Conservation (phyloP, 495 filamentous ascomycete species). For the Paragyromitra xinjiangensis region DNA sequence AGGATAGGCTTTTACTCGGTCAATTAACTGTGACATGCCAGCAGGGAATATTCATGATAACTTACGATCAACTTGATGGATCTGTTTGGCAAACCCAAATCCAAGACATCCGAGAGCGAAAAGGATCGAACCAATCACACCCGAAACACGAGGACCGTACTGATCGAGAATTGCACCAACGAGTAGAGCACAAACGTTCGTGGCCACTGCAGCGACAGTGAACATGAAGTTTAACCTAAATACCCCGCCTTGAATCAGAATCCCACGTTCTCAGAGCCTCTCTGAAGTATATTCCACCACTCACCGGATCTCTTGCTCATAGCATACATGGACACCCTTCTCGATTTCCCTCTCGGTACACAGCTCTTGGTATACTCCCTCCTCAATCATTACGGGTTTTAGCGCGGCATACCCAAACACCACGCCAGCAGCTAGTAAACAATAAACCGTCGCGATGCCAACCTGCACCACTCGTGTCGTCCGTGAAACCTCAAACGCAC, state of each 20-base stretch:
- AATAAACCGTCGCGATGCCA: slow-evolving; percentile 74
- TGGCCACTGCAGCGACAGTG: slow-evolving; percentile 86
- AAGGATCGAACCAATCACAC: slow-evolving; percentile 74
- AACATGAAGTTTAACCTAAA: slow-evolving; percentile 84
- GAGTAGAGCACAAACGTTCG: slow-evolving; percentile 75
- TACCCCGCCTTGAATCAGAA: slow-evolving; percentile 42
- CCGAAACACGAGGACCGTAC: slow-evolving; percentile 80
- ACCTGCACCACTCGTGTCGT: slow-evolving; percentile 73
- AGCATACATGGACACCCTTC: slow-evolving; percentile 71
- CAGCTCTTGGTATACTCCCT: slow-evolving; percentile 74
- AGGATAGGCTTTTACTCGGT: slow-evolving; percentile 45
- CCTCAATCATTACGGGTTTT: slow-evolving; percentile 79
- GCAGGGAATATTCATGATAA: not conserved
- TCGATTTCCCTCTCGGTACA: slow-evolving; percentile 71
- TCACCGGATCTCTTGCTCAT: slow-evolving; percentile 77
- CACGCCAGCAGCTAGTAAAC: slow-evolving; percentile 79
- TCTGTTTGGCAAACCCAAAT: slow-evolving; percentile 72
- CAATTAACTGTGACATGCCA: not conserved
- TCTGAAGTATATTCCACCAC: slow-evolving; percentile 22
- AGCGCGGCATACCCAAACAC: slow-evolving; percentile 87
- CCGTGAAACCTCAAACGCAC: slow-evolving; percentile 74
- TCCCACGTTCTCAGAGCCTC: not conserved
- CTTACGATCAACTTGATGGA: slow-evolving; percentile 63
- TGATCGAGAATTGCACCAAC: slow-evolving; percentile 86
- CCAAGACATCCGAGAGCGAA: slow-evolving; percentile 73